Evolutionary conservation across 2,329 filamentous ascomycete genomes (phyloP), one percentile per base, ranked within the genome.

Genomic region (Xylaria polymorpha): DNA sequence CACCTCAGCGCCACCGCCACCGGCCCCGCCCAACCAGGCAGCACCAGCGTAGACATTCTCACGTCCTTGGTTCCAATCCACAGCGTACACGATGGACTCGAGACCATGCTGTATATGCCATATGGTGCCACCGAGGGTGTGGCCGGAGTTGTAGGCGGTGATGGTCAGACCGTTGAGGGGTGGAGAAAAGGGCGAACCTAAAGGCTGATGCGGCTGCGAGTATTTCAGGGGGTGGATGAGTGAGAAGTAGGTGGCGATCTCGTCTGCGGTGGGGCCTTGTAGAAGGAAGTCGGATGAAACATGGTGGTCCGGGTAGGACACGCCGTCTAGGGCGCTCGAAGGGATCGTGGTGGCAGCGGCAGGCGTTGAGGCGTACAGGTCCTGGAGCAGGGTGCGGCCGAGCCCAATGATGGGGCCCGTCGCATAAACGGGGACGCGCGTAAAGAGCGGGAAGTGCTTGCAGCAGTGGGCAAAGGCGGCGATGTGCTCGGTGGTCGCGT

Each of bases 61-160:
- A 74, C 94, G 90, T n/a, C 92, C 94, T 81, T 98, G 94, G 75
- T 98, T 98, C 96, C 96, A 99, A 77, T 98, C 95, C 20, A 98
- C 93, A 0, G 96, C 95, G 76, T 99, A 98, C 0, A 99, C 94
- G 50, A 99, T 95, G 0, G 94, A 98, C 80, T 99, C 96, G 78
- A 98, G 87, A 0, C 94, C 94, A 83, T 98, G 94, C 77, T 98
- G 95, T 72, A 99, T 94, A 77, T 98, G 95, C 96, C 96, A 99
- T 83, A 99, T 97, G 29, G 96, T 98, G 65, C 96, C 96, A 79
- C 96, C 96, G 0, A 98, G 87, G 0, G 95, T 98, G 79, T 98
- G 95, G 72, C 96, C 96, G 8, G 96, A 94, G 81, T 97, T 97
- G 83, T 98, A 98, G 0, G 96, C 96, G 0, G 96, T 99, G 73